Evolutionary conservation across 2,329 filamentous ascomycete genomes (phyloP).

Genomic region (Talaromyces marneffei): DNA sequence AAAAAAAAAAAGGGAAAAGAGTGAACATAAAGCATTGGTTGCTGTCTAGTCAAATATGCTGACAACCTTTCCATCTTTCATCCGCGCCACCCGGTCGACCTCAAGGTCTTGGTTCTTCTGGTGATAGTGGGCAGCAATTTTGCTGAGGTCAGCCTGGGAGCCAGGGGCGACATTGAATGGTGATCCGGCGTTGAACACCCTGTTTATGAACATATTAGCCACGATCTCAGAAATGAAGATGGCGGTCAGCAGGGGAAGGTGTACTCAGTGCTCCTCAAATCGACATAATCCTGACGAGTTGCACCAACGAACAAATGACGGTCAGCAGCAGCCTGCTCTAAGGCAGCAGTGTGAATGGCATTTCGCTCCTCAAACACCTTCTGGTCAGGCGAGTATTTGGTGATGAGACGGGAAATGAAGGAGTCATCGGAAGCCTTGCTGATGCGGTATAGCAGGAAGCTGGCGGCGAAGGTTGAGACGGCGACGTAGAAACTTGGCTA

Average conservation of each 20-base stretch:
- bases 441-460: slow-evolving; percentile 40
- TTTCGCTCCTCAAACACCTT: slow-evolving; percentile 53
- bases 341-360: slow-evolving; percentile 53
- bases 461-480: slow-evolving; percentile 38
- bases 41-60: slow-evolving; percentile 39
- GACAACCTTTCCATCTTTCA: slow-evolving; percentile 40
- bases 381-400: slow-evolving; percentile 50
- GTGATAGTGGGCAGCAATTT: slow-evolving; percentile 58
- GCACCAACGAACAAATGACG: slow-evolving; percentile 53
- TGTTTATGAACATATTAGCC: slow-evolving; percentile 27
- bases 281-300: slow-evolving; percentile 39
- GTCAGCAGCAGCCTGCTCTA: slow-evolving; percentile 60
- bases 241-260: slow-evolving; percentile 26
- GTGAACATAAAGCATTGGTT: neutral
- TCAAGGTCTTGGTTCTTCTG: slow-evolving; percentile 53
- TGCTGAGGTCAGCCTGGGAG: slow-evolving; percentile 53
- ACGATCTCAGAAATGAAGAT: neutral
- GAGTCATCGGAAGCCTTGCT: slow-evolving; percentile 35
- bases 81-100: slow-evolving; percentile 47
- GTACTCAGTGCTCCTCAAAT: slow-evolving; percentile 61
- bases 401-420: slow-evolving; percentile 45
- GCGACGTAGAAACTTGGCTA: slow-evolving; percentile 46
- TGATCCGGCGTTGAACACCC: slow-evolving; percentile 57
- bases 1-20: neutral
- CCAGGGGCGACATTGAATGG: slow-evolving; percentile 61